Conservation (phyloP, 2,329 filamentous ascomycete species). For the Celoporthe dispersa region DNA sequence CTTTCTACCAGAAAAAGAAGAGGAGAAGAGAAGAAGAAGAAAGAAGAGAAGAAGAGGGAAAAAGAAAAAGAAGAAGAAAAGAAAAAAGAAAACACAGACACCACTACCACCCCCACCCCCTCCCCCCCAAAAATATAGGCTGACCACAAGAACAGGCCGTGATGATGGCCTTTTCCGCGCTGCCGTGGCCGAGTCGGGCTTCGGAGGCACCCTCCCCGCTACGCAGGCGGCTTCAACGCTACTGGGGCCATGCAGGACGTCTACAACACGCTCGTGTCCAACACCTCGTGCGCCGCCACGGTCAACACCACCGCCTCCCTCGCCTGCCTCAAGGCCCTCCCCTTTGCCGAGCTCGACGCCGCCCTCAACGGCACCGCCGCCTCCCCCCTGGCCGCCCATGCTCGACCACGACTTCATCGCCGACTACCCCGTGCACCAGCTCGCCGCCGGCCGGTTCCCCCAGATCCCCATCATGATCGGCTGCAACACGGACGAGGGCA, state of each 20-base stretch:
- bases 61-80: no score
- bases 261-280: slow-evolving; percentile 37
- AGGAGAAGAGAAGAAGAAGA: no score
- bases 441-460: slow-evolving; percentile 20
- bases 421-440: slow-evolving; percentile 23
- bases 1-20: no score
- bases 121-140: no score
- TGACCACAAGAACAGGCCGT: slow-evolving; percentile 35
- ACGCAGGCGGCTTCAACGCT: slow-evolving; percentile 39
- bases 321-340: slow-evolving; percentile 29
- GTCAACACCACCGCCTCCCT: slow-evolving; percentile 35
- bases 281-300: slow-evolving; percentile 36
- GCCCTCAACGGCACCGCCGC: slow-evolving; percentile 27
- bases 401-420: slow-evolving; percentile 32
- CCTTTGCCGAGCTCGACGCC: slow-evolving; percentile 26
- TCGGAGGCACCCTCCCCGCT: slow-evolving; percentile 39
- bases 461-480: slow-evolving; percentile 26
- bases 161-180: slow-evolving; percentile 56
- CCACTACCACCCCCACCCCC: no score
- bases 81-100: no score
- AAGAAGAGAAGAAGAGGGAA: no score
- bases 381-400: slow-evolving; percentile 24
- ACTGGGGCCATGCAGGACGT: slow-evolving; percentile 36
- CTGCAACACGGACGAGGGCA: slow-evolving; percentile 27
- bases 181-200: slow-evolving; percentile 56